These are phyloP conservation scores for Hygrocybe coccinea DNA, from an alignment of 768 basidiomycete species.

Conservation along the genomic window DNA sequence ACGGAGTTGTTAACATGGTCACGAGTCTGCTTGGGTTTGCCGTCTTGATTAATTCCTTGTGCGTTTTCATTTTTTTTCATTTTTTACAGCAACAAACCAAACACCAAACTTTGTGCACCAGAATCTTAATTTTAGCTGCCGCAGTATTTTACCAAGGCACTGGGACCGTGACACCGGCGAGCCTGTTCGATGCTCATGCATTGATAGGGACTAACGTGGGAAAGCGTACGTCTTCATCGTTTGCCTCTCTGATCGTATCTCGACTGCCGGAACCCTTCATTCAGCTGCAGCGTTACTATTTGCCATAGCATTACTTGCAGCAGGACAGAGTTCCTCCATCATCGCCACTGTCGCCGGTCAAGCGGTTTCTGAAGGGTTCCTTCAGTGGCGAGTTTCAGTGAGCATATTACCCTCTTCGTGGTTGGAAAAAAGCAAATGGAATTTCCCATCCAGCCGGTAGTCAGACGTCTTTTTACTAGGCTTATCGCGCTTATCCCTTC, in stretches of 20 bases:
- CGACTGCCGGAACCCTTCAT: neutral
- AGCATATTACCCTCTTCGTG: neutral
- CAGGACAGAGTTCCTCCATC: slow-evolving; percentile 84
- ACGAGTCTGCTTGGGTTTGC: slow-evolving; percentile 76
- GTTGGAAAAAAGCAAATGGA: slow-evolving; percentile 26
- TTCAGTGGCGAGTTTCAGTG: slow-evolving; percentile 73
- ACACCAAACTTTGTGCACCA: slow-evolving; percentile 22
- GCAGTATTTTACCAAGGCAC: slow-evolving; percentile 69
- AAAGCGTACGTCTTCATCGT: slow-evolving; percentile 41
- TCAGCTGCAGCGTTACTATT: slow-evolving; percentile 81
- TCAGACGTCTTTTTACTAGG: slow-evolving; percentile 81
- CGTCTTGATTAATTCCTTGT: slow-evolving; percentile 83
- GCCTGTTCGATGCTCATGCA: slow-evolving; percentile 78
- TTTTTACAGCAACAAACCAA: neutral
- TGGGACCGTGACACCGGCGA: slow-evolving; percentile 45
- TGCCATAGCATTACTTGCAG: slow-evolving; percentile 76
- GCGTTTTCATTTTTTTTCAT: slow-evolving; percentile 20
- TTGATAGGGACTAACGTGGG: slow-evolving; percentile 68
- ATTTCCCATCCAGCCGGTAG: slow-evolving; percentile 59
- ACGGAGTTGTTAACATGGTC: slow-evolving; percentile 63
- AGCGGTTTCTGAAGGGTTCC: slow-evolving; percentile 84
- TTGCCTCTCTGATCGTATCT: neutral
- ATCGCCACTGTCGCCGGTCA: slow-evolving; percentile 90
- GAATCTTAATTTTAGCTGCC: slow-evolving; percentile 76
- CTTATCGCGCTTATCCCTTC: slow-evolving; percentile 79